Conservation (phyloP, 192 early-diverging fungal species). For the Piromyces finnis region DNA sequence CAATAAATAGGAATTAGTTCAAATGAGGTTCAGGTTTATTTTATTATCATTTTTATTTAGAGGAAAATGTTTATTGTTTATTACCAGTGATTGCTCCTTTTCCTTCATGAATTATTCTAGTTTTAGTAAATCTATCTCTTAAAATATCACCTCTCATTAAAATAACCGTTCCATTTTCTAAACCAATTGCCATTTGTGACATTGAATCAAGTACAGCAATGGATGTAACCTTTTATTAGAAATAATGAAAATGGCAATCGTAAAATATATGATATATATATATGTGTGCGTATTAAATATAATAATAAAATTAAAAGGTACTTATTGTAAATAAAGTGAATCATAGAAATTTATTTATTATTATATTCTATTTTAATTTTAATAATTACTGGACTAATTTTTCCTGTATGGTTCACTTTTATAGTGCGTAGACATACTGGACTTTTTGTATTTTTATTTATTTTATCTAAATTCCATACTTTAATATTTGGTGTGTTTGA, state of each 20-base stretch:
- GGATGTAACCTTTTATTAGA: slow-evolving; percentile 24
- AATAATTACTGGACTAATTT: slow-evolving; percentile 37
- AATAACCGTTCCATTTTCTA: slow-evolving; percentile 81
- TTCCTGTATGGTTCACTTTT: slow-evolving; percentile 44
- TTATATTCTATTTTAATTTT: neutral
- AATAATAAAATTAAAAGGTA: no score
- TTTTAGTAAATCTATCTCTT: slow-evolving; percentile 55
- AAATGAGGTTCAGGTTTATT: no score
- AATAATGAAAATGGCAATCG: no score
- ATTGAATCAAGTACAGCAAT: slow-evolving; percentile 58
- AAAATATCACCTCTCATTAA: slow-evolving; percentile 66
- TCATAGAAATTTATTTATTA: no score
- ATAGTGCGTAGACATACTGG: slow-evolving; percentile 42
- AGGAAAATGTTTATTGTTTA: neutral
- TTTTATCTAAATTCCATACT: slow-evolving; percentile 68
- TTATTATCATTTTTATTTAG: neutral
- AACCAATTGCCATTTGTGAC: slow-evolving; percentile 76
- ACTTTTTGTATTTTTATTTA: slow-evolving; percentile 17
- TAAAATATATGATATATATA: neutral
- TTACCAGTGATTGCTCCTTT: slow-evolving; percentile 69
- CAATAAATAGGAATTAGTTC: no score
- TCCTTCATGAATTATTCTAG: slow-evolving; percentile 65
- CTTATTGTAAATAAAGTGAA: no score
- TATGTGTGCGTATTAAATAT: no score
- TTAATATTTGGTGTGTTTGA: slow-evolving; percentile 39